Conservation (phyloP, 306 rosid species). For the Trichosanthes cucumerina region DNA sequence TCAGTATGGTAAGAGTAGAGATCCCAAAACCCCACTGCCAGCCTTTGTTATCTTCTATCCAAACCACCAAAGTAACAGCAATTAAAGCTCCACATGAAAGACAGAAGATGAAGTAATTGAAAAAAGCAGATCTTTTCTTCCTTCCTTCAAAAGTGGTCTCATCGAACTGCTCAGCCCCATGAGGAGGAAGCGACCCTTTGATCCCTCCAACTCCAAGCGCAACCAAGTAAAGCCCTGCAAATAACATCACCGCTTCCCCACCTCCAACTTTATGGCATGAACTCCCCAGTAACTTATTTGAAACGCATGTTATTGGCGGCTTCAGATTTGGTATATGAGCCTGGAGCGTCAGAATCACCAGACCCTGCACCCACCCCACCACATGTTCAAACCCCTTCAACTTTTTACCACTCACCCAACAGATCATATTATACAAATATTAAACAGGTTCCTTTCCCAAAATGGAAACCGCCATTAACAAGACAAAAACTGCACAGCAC, state of each 20-base stretch:
- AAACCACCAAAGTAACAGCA: conserved; percentile 73
- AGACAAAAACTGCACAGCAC: not conserved
- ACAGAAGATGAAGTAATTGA: conserved; percentile 66
- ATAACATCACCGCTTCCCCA: conserved; percentile 40
- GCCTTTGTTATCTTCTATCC: conserved; percentile 88
- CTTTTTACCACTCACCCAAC: not conserved
- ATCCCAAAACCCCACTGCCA: conserved; percentile 83
- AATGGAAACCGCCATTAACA: not conserved
- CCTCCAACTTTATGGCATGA: conserved; percentile 43
- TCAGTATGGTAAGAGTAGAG: conserved; percentile 46
- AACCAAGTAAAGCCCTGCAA: conserved; percentile 69
- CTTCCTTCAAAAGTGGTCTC: conserved; percentile 48
- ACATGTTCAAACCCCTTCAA: not conserved
- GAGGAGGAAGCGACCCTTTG: conserved; percentile 78
- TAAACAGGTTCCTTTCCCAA: not conserved
- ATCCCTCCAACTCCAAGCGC: conserved; percentile 92
- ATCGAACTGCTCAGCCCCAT: conserved; percentile 79
- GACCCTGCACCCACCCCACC: conserved; percentile 58
- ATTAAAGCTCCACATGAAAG: conserved; percentile 70
- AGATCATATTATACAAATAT: not conserved
- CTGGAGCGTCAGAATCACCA: conserved; percentile 62
- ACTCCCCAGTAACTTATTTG: conserved; percentile 13
- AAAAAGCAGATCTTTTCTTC: conserved; percentile 57
- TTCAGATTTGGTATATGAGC: conserved; percentile 53
- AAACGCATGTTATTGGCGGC: conserved; percentile 47